Conservation (phyloP, 371 early-diverging fungal species). For the Apophysomyces variabilis region DNA sequence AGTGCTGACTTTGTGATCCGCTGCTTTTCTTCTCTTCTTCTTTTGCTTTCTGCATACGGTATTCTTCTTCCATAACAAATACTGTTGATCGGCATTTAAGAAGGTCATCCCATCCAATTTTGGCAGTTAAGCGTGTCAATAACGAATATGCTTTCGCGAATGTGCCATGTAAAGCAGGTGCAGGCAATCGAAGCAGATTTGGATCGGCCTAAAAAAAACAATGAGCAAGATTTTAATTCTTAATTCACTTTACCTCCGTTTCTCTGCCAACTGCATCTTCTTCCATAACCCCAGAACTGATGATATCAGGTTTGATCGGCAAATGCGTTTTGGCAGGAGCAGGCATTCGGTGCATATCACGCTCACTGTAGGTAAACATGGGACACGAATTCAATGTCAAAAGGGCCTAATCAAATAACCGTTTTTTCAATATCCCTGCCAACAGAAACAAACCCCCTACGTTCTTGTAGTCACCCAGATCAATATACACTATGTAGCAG, state of each 20-base stretch:
- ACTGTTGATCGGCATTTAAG: conserved; percentile 82
- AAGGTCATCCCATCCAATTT: conserved; percentile 95
- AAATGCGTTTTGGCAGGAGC: conserved; percentile 82
- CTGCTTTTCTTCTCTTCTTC: conserved; percentile 60
- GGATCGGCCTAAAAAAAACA: conserved; percentile 52
- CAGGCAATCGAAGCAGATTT: conserved; percentile 79
- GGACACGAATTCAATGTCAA: conserved; percentile 96
- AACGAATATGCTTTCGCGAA: conserved; percentile 87
- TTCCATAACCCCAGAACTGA: conserved; percentile 63
- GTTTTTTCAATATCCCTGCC: not conserved
- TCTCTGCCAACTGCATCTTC: conserved; percentile 75
- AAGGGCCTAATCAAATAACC: conserved; percentile 66
- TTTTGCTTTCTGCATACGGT: conserved; percentile 73
- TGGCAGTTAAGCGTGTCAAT: conserved; percentile 76
- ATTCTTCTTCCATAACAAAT: conserved; percentile 99
- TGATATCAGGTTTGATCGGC: conserved; percentile 75
- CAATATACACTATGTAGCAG: conserved; percentile 69
- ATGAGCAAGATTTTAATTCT: not conserved
- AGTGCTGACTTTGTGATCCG: conserved; percentile 23
- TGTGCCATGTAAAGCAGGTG: conserved; percentile 89
- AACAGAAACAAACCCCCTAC: conserved; percentile 42
- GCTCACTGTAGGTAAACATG: conserved; percentile 93
- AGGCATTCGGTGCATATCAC: conserved; percentile 92
- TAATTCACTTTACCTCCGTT: conserved; percentile 55
- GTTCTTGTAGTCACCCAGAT: conserved; percentile 81